Evolutionary conservation across 768 basidiomycete species (phyloP).

Genomic region (Suillus cothurnatus): DNA sequence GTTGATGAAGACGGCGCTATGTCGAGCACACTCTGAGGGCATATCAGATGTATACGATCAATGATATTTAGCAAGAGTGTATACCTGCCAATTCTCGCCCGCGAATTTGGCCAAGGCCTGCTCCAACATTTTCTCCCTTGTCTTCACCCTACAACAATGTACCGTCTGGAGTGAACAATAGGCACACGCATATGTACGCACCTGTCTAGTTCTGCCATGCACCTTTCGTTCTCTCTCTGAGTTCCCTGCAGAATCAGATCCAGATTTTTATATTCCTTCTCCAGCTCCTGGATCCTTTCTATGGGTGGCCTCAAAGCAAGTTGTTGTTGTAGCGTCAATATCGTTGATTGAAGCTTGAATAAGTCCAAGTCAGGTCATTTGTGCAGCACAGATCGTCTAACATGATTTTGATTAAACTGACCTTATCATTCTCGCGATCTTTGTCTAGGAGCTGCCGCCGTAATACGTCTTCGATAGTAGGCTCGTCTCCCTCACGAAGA

Average conservation of each 20-base stretch:
- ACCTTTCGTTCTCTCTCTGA: slow-evolving; percentile 82
- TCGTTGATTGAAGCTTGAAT: slow-evolving; percentile 59
- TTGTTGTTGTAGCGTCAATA: slow-evolving; percentile 64
- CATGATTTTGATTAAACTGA: slow-evolving; percentile 27
- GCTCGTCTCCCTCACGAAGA: slow-evolving; percentile 60
- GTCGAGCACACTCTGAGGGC: slow-evolving; percentile 35
- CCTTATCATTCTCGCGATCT: slow-evolving; percentile 72
- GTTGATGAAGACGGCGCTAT: slow-evolving; percentile 37
- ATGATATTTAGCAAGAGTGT: slow-evolving; percentile 14
- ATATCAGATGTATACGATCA: not conserved
- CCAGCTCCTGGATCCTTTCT: slow-evolving; percentile 63
- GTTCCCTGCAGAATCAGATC: slow-evolving; percentile 80
- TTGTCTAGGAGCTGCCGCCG: slow-evolving; percentile 66
- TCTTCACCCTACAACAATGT: slow-evolving; percentile 48
- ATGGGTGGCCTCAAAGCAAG: slow-evolving; percentile 68
- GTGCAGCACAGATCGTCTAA: not conserved
- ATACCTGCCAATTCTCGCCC: slow-evolving; percentile 84
- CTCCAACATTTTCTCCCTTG: slow-evolving; percentile 78
- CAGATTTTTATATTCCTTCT: slow-evolving; percentile 74
- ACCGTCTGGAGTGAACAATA: not conserved
- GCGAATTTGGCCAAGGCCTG: slow-evolving; percentile 67
- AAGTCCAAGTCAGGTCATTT: not conserved
- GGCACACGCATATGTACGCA: slow-evolving; percentile 28
- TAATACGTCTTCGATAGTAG: slow-evolving; percentile 56
- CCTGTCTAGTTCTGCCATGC: slow-evolving; percentile 82